Conservation (phyloP, 2,329 filamentous ascomycete species). For the Penicillium sp. region DNA sequence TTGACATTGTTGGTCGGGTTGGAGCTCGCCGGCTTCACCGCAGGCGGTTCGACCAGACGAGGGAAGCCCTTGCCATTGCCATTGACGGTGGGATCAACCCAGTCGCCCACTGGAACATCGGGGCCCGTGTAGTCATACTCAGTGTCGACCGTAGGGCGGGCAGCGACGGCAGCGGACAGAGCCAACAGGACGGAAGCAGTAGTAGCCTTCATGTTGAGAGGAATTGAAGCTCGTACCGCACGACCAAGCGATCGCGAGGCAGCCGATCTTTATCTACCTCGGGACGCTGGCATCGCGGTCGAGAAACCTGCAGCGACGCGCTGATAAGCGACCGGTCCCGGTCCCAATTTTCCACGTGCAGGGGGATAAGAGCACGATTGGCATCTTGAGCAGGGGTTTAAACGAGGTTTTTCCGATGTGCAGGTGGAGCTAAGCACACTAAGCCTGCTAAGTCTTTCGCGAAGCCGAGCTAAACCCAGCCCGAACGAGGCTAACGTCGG, state of each 20-base stretch:
- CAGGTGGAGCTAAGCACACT: neutral
- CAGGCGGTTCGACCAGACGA: slow-evolving; percentile 55
- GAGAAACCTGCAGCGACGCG: neutral
- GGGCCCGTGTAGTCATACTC: slow-evolving; percentile 55
- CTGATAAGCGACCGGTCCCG: slow-evolving; percentile 3
- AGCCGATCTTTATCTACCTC: slow-evolving; percentile 1
- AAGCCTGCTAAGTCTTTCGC: neutral
- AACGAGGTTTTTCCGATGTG: neutral
- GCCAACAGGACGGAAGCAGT: slow-evolving; percentile 28
- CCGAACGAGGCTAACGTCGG: neutral
- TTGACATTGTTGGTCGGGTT: slow-evolving; percentile 58
- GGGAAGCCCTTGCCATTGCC: slow-evolving; percentile 58
- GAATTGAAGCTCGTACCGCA: neutral
- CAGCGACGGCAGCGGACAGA: slow-evolving; percentile 28
- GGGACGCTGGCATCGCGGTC: neutral
- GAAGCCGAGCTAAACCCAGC: neutral
- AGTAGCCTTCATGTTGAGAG: slow-evolving; percentile 29
- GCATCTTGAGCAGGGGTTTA: neutral
- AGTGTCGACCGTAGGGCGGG: slow-evolving; percentile 45
- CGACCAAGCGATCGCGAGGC: neutral
- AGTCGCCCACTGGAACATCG: slow-evolving; percentile 54
- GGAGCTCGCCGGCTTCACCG: slow-evolving; percentile 49
- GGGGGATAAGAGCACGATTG: slow-evolving; percentile 1
- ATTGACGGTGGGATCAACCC: slow-evolving; percentile 55
- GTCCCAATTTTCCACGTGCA: neutral